A percentile compares a stretch with the other conserved stretches of the same genome.
These are phyloP conservation scores for Candida tallmaniae DNA, from an alignment of 805 yeast species.

Conservation along the genomic window DNA sequence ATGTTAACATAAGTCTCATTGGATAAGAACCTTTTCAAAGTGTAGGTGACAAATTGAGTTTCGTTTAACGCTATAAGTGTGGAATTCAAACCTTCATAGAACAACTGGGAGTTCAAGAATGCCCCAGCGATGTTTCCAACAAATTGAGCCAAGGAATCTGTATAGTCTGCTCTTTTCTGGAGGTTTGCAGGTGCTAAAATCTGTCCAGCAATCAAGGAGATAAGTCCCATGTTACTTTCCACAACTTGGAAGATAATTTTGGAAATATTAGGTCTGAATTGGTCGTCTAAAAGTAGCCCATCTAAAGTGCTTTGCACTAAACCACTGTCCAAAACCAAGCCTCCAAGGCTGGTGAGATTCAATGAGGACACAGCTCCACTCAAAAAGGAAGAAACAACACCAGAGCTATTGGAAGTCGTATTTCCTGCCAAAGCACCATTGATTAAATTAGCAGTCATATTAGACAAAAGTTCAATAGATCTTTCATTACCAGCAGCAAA, in stretches of 20 bases:
- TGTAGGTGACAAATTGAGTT: constrained; percentile 36
- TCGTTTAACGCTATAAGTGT: constrained; percentile 33
- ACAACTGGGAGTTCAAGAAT: constrained; percentile 24
- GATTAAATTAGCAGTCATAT: constrained; percentile 23
- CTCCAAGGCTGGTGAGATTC: constrained; percentile 20
- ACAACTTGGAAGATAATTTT: constrained; percentile 27
- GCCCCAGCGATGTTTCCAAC: constrained; percentile 24
- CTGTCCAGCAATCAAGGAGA: constrained; percentile 19
- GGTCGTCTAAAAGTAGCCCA: constrained; percentile 33
- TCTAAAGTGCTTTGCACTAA: constrained; percentile 29
- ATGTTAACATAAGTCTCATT: constrained; percentile 31
- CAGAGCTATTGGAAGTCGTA: constrained; percentile 4
- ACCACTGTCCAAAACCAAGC: constrained; percentile 29
- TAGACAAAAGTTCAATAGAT: constrained; percentile 25
- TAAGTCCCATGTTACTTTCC: constrained; percentile 23
- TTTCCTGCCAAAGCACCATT: constrained; percentile 1
- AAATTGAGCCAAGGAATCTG: constrained; percentile 23
- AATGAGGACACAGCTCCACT: constrained; percentile 4
- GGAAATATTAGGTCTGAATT: constrained; percentile 28
- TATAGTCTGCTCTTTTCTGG: constrained; percentile 8
- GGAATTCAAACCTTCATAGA: constrained; percentile 22
- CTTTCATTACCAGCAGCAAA: constrained; percentile 27
- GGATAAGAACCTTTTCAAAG: constrained; percentile 31
- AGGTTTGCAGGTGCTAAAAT: constrained; percentile 19
- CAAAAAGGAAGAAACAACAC: constrained; percentile 6